phyloP scores from a whole-genome alignment of 2,329 filamentous ascomycete genomes.

The Fusarium chuoi region DNA sequence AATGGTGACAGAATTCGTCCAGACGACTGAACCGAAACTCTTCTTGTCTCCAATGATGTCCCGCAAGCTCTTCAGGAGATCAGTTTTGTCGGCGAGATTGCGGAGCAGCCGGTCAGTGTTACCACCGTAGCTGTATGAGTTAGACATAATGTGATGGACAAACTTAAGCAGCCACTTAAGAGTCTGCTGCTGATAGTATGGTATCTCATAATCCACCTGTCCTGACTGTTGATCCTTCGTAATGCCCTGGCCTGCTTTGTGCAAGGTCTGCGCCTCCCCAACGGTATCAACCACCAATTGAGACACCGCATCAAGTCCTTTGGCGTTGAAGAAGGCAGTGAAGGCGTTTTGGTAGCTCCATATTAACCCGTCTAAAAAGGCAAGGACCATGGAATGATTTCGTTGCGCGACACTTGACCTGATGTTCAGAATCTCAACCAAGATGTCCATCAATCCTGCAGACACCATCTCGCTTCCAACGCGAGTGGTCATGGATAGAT shows the following conservation, averaged over 20 bases:
- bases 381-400: slow-evolving; percentile 84
- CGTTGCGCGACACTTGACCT: slow-evolving; percentile 84
- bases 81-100: slow-evolving; percentile 93
- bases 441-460: slow-evolving; percentile 87
- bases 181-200: slow-evolving; percentile 92
- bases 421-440: slow-evolving; percentile 88
- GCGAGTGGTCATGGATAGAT: slow-evolving; percentile 78
- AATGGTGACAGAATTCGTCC: slow-evolving; percentile 93
- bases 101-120: slow-evolving; percentile 90
- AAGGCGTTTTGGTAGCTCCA: slow-evolving; percentile 88
- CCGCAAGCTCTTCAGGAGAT: slow-evolving; percentile 81
- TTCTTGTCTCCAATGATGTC: slow-evolving; percentile 82
- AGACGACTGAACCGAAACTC: slow-evolving; percentile 90
- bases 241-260: slow-evolving; percentile 77
- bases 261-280: slow-evolving; percentile 72
- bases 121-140: slow-evolving; percentile 72
- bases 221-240: slow-evolving; percentile 76
- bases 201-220: slow-evolving; percentile 91
- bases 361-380: slow-evolving; percentile 88
- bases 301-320: slow-evolving; percentile 91
- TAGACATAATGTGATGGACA: slow-evolving; percentile 93
- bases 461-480: slow-evolving; percentile 86
- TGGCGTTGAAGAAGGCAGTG: slow-evolving; percentile 80
- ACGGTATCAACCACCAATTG: slow-evolving; percentile 86
- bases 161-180: slow-evolving; percentile 96